phyloP scores from a whole-genome alignment of 495 filamentous ascomycete species.

The Hypoxylon lienhwacheense region DNA sequence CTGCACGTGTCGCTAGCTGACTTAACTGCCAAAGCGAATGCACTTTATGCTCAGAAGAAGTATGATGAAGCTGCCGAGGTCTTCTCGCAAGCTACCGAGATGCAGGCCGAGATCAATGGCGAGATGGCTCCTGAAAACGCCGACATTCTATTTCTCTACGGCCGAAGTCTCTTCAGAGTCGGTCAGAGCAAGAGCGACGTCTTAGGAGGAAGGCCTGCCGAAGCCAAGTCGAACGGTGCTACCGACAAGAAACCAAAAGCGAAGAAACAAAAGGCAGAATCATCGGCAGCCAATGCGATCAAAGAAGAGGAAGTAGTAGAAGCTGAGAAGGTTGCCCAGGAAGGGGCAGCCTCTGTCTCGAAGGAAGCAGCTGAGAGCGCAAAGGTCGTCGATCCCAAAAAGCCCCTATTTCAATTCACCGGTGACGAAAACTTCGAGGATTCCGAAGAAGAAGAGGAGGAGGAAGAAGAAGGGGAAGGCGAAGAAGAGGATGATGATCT shows the following conservation, averaged over 20 bases:
- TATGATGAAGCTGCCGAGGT: constrained; percentile 80
- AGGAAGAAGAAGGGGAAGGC: constrained; percentile 49
- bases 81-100: constrained; percentile 83
- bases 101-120: constrained; percentile 89
- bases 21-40: constrained; percentile 56
- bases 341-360: constrained; percentile 47
- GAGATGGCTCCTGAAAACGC: constrained; percentile 88
- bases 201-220: constrained; percentile 73
- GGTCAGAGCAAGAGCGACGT: constrained; percentile 94
- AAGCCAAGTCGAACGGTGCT: constrained; percentile 54
- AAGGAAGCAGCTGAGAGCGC: constrained; percentile 40
- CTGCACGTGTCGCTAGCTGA: constrained; percentile 61
- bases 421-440: constrained; percentile 94
- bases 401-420: constrained; percentile 85
- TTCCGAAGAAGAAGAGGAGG: constrained; percentile 63
- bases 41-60: constrained; percentile 78
- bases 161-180: constrained; percentile 87
- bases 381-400: constrained; percentile 51
- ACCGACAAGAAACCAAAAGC: constrained; percentile 45
- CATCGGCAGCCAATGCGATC: constrained; percentile 22
- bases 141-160: constrained; percentile 90
- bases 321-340: constrained; percentile 52
- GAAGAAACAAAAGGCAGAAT: constrained; percentile 34
- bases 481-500: constrained; percentile 90
- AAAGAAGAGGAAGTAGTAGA: constrained; percentile 48